Base-by-base conservation (phyloP, 768 basidiomycete species). In the Boletus edulis region DNA sequence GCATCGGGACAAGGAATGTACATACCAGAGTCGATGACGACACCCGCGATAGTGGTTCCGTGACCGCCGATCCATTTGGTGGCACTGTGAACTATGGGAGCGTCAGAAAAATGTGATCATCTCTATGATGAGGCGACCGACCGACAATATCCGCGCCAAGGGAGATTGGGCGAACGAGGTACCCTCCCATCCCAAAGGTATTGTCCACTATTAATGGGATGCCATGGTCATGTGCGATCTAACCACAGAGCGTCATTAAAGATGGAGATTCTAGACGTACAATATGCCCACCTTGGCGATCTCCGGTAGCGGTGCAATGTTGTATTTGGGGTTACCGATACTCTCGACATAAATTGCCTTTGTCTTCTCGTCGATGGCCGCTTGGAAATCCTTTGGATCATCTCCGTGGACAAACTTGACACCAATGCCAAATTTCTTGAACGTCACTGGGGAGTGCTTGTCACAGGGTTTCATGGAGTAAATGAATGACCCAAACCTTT, bases 21-120 rank as follows among this genome's bases (percentile, higher is more conserved):
- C 65, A 29, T 66, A 74, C 84, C 85, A 13, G 75, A 72, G 58
- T 87, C 86, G 22, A 88, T 59, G 29, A 87, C 70, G 17, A 86
- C 80, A 38, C 86, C 86, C 0, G 75, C 85, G 49, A 87, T 80
- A 8, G 82, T 84, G 10, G 83, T 85, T n/a, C 86, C 85, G 48
- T 84, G 83, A 0, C 83, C 83, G 1, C 83, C 76, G 8, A 87
- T 82, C 86, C 85, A 87, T 62, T 87, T 86, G 0, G 84, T 86
- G 3, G 81, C 81, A 31, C 79, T 81, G 61, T 83, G 78, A 0
- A 81, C 80, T 78, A 20, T 14, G 2, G 24, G 41, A 6, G 44
- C 35, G 44, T 55, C 46, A 49, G 24, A 18, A 5, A 20, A 22
- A 44, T 15, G 5, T 11, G 35, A 10, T 38, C n/a, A 15, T 20